Conservation (phyloP, 306 rosid species). For the Trifolium pratense region DNA sequence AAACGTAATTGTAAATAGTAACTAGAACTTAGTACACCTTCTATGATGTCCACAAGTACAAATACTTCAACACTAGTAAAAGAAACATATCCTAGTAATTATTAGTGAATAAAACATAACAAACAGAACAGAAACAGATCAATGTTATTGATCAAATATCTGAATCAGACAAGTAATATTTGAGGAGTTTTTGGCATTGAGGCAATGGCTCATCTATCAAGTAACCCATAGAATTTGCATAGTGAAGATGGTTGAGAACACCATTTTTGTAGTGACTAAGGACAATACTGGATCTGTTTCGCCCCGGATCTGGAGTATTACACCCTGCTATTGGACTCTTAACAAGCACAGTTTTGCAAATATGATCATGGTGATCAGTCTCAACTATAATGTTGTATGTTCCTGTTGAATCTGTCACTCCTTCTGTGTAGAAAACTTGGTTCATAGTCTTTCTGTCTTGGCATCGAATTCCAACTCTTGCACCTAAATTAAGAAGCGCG, state of each 20-base stretch:
- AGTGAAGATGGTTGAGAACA: conserved; percentile 47
- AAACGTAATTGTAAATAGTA: not conserved
- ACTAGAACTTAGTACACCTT: not conserved
- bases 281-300: conserved; percentile 54
- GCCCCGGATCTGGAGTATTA: conserved; percentile 51
- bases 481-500: conserved; percentile 49
- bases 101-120: not conserved
- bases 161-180: conserved; percentile 50
- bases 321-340: conserved; percentile 59
- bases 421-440: conserved; percentile 47
- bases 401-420: conserved; percentile 55
- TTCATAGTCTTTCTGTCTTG: conserved; percentile 48
- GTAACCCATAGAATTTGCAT: conserved; percentile 73
- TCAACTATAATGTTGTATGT: conserved; percentile 52
- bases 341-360: conserved; percentile 51
- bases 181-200: conserved; percentile 48
- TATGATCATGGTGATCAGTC: conserved; percentile 64
- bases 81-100: conserved; percentile 19
- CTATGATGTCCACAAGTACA: not conserved
- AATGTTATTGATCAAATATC: conserved; percentile 33
- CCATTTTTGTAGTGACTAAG: conserved; percentile 65
- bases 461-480: conserved; percentile 67
- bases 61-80: not conserved
- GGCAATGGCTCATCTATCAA: conserved; percentile 52
- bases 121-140: not conserved